Percentiles rank a stretch among this genome's conserved stretches.
Conservation (phyloP, 257 asterid genomes). For the Apocynum venetum region DNA sequence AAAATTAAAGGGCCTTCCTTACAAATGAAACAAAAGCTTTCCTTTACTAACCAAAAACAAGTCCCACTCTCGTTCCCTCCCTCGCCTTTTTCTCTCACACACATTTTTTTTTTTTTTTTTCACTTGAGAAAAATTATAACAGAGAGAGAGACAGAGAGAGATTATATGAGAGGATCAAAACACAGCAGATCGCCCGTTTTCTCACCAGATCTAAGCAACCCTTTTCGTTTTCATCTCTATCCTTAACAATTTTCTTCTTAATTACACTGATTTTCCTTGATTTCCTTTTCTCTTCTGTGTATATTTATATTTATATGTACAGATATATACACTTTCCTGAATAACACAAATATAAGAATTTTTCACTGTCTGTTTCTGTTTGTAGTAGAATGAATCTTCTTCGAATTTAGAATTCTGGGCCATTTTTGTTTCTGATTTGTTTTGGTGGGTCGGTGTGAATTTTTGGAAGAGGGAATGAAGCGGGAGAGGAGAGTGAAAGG, state of each 20-base stretch:
- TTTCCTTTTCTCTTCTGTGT: neutral
- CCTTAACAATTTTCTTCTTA: neutral
- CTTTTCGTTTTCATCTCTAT: neutral
- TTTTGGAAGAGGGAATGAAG: slow-evolving; percentile 11
- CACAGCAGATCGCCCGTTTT: neutral
- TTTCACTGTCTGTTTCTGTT: neutral
- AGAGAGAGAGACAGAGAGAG: neutral
- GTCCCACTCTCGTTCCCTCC: neutral
- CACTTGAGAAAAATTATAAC: neutral
- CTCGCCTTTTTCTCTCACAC: neutral
- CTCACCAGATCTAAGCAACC: slow-evolving; percentile 10
- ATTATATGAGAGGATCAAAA: neutral
- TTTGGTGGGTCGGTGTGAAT: neutral
- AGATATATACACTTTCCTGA: neutral
- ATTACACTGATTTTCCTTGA: neutral
- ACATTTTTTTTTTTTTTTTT: neutral
- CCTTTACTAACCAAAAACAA: no score
- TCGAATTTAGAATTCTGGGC: neutral
- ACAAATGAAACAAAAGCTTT: no score
- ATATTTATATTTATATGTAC: neutral
- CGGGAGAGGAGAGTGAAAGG: slow-evolving; percentile 32
- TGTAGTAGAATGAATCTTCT: neutral
- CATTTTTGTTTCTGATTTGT: no score
- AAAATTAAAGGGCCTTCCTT: no score
- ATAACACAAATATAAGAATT: neutral